phyloP scores from a whole-genome alignment of 2,329 filamentous ascomycete species.

The Colletotrichum eremochloae region DNA sequence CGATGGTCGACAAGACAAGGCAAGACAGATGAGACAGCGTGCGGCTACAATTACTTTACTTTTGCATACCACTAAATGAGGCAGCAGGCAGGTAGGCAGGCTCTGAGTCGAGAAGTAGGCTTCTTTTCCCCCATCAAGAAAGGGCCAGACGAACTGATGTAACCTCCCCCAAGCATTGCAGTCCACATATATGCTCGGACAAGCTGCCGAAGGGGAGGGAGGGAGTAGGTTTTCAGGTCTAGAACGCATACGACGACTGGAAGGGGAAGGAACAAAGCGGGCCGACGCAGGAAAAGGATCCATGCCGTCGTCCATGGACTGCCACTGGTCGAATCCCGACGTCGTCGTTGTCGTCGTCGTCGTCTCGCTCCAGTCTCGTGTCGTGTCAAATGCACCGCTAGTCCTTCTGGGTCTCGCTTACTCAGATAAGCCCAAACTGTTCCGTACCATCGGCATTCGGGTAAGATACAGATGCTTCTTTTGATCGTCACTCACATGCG shows the following conservation, averaged over 20 bases:
- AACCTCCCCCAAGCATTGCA: not conserved
- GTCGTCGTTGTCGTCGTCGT: not conserved
- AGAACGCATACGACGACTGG: not conserved
- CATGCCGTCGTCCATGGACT: not conserved
- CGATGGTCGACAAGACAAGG: constrained; percentile 8
- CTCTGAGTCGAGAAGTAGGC: not conserved
- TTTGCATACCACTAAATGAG: not conserved
- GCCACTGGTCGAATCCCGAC: not conserved
- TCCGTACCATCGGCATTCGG: not conserved
- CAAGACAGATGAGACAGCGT: constrained; percentile 10
- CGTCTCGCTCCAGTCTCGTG: constrained; percentile 16
- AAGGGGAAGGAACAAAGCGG: not conserved
- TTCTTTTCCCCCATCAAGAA: not conserved
- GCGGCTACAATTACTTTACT: not conserved
- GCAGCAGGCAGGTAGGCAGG: not conserved
- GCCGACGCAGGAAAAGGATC: not conserved
- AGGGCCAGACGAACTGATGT: no score
- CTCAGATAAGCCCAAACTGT: not conserved
- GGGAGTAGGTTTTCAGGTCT: not conserved
- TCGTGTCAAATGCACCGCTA: not conserved
- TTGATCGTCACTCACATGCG: not conserved
- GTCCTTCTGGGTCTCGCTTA: not conserved
- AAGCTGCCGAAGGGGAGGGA: constrained; percentile 24
- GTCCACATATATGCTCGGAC: constrained; percentile 21
- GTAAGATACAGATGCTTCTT: not conserved